phyloP scores from a whole-genome alignment of 2,329 filamentous ascomycete genomes.

The Alternaria triticimaculans region DNA sequence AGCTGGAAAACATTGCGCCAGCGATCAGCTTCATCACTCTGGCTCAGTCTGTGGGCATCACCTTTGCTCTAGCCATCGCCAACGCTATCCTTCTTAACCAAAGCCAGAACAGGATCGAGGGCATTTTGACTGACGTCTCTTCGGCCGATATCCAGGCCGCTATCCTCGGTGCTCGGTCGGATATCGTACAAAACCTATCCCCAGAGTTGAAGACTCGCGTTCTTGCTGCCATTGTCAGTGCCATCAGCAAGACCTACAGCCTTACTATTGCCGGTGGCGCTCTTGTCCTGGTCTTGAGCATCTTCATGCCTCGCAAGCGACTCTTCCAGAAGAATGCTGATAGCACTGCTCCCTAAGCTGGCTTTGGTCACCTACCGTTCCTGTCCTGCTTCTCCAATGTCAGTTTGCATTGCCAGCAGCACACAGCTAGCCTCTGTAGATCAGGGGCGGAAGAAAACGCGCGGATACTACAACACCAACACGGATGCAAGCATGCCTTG shows the following conservation, averaged over 20 bases:
- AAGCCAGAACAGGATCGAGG: neutral
- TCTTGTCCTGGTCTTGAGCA: neutral
- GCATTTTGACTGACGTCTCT: neutral
- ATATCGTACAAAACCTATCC: neutral
- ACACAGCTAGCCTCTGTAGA: neutral
- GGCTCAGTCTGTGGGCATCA: constrained; percentile 19
- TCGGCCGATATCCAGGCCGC: neutral
- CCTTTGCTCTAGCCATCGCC: constrained; percentile 4
- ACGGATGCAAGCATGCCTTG: neutral
- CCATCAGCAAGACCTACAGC: constrained; percentile 9
- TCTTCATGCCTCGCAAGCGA: neutral
- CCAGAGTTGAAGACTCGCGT: neutral
- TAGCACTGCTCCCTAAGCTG: neutral
- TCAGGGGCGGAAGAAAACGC: neutral
- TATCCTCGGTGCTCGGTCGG: neutral
- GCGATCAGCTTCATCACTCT: constrained; percentile 23
- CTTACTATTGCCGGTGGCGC: constrained; percentile 1
- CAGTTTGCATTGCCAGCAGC: neutral
- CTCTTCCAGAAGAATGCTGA: neutral
- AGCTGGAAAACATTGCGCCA: constrained; percentile 7
- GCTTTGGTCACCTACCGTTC: neutral
- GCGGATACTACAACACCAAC: neutral
- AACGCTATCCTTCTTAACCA: neutral
- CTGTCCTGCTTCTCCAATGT: neutral
- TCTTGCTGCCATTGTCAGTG: constrained; percentile 2